Evolutionary conservation across 176 grass and related monocot genomes (phyloP).

Genomic region (Oryza coarctata): DNA sequence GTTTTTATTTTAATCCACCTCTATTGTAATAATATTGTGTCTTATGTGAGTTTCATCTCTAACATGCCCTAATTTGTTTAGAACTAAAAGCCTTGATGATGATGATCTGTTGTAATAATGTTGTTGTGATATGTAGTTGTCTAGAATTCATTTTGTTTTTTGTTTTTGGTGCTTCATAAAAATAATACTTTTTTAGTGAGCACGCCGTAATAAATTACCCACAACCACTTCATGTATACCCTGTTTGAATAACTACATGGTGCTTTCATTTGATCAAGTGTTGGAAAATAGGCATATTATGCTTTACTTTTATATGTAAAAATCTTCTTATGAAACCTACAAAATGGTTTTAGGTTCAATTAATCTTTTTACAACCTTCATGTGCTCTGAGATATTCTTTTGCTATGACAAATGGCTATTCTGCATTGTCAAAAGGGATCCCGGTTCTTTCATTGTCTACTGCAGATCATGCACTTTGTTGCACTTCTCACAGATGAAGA

Average conservation of each 20-base stretch:
- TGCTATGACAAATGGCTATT: neutral
- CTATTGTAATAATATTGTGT: constrained; percentile 10
- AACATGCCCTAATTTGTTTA: too few species aligned
- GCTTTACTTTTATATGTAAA: neutral
- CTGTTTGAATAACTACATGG: constrained; percentile 5
- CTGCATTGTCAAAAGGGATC: neutral
- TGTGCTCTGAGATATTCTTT: neutral
- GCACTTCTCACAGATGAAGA: neutral
- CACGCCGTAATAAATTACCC: neutral
- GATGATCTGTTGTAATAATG: constrained; percentile 17
- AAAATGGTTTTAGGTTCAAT: constrained; percentile 6
- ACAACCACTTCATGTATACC: constrained; percentile 4
- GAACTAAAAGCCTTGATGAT: too few species aligned
- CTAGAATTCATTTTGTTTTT: neutral
- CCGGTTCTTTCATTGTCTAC: neutral
- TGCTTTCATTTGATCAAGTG: constrained; percentile 7
- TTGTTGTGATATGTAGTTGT: neutral
- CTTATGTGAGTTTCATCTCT: too few species aligned
- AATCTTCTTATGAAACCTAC: neutral
- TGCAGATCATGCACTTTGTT: constrained; percentile 1
- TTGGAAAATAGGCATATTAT: neutral
- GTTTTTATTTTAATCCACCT: constrained; percentile 32
- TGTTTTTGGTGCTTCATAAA: constrained; percentile 3
- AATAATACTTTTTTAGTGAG: neutral
- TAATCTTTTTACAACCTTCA: neutral